Evolutionary conservation across 129 eudicot species (phyloP), one percentile per base, ranked within the genome.

Genomic region (Kitagawia praeruptora): DNA sequence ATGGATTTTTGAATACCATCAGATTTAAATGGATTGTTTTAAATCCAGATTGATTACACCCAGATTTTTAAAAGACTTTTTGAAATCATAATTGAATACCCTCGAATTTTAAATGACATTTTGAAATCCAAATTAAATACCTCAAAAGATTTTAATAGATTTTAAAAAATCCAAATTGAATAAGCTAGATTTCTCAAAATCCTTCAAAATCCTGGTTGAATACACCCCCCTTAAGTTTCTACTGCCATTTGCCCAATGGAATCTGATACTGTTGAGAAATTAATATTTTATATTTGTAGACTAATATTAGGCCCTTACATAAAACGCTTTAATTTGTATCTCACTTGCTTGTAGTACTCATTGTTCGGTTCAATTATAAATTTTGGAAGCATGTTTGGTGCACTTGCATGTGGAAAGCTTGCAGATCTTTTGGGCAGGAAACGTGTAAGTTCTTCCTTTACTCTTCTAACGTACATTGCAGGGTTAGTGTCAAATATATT

Each of bases 381-480:
- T 27, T 4, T 82, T 53, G 88, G 85, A 64, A 80, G 81, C 47
- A 64, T 85, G 78, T 19, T 82, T 19, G 88, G 88, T 46, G 79
- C 88, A 25, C 34, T 81, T 25, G 21, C 79, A 34, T 74, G 81
- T 70, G 85, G 85, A 44, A 78, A 40, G n/a, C 47, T 85, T 18
- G 69, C 85, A 58, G 88, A 85, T 78, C 45, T 74, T 18, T 11
- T 85, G 56, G 88, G 88, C 23, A 75, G 88, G 21, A 81, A 45
- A 67, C 67, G 37, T 38, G 88, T 85, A 82, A 63, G 79, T 79
- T 42, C 31, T 72, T 13, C 54, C 19, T n/a, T 47, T 51, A n/a
- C 31, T 51, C 70, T 23, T 41, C 34, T 12, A 14, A n/a, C n/a
- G n/a, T n/a, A 37, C 8, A 38, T 38, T 16, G 0, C 10, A 73